phyloP scores from a whole-genome alignment of 768 basidiomycete genomes.

The Leucosporidium creatinivorum region DNA sequence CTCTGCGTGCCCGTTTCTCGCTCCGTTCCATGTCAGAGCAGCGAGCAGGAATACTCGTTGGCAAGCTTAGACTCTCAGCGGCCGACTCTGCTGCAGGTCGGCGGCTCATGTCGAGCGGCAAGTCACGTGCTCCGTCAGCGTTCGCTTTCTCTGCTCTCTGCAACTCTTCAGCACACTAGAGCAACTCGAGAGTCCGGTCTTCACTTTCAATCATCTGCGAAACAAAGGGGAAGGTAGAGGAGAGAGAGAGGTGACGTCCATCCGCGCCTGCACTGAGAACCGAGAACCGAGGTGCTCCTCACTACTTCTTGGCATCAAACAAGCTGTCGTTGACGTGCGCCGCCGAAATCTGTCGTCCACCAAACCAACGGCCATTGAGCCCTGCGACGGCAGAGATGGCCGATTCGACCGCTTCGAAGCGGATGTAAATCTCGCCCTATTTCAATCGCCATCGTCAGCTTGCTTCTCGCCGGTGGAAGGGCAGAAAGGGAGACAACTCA shows the following conservation, averaged over 20 bases:
- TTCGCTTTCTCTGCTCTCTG: too few species aligned
- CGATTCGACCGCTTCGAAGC: slow-evolving; percentile 69
- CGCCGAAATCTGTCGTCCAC: slow-evolving; percentile 31
- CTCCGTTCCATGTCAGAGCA: too few species aligned
- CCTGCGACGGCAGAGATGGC: slow-evolving; percentile 80
- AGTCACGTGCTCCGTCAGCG: too few species aligned
- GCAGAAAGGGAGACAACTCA: slow-evolving; percentile 42
- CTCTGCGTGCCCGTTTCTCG: too few species aligned
- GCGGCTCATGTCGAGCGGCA: too few species aligned
- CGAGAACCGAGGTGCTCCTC: not conserved
- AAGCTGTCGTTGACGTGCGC: slow-evolving; percentile 12
- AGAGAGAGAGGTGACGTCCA: not conserved
- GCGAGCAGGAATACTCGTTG: too few species aligned
- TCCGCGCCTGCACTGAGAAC: not conserved
- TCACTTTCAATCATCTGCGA: not conserved
- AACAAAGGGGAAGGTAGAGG: not conserved
- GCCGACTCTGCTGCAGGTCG: too few species aligned
- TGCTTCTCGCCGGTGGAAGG: not conserved
- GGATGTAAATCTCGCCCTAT: slow-evolving; percentile 94
- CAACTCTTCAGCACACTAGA: too few species aligned
- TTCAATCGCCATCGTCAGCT: not conserved
- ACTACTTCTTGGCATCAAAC: slow-evolving; percentile 8
- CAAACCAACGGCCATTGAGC: slow-evolving; percentile 91
- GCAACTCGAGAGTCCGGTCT: too few species aligned
- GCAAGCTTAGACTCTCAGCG: too few species aligned